phyloP scores from a whole-genome alignment of 73 alveolate species.

The Paramecium pentaurelia region DNA sequence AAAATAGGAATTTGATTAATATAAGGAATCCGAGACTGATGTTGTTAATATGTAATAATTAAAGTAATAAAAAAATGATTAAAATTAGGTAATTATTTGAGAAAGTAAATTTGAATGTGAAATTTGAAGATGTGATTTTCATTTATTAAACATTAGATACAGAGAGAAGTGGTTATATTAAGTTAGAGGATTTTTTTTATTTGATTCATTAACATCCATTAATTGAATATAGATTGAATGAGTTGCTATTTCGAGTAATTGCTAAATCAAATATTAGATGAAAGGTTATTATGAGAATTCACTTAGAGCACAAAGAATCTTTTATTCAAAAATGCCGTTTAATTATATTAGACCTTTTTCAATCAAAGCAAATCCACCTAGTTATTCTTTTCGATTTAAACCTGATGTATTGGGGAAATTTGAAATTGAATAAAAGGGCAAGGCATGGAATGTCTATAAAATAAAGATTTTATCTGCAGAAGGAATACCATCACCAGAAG shows the following conservation, averaged over 20 bases:
- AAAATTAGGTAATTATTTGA: background rate
- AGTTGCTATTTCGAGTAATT: background rate
- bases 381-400: background rate
- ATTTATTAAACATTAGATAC: background rate
- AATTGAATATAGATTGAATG: background rate
- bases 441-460: background rate
- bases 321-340: background rate
- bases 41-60: background rate
- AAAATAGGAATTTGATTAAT: background rate
- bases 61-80: background rate
- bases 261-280: background rate
- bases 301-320: background rate
- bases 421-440: background rate
- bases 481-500: background rate
- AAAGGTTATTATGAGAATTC: slow-evolving; percentile 19
- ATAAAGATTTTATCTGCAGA: background rate
- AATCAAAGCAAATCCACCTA: background rate
- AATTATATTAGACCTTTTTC: slow-evolving; percentile 26
- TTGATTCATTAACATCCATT: background rate
- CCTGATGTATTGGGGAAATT: background rate
- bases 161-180: background rate
- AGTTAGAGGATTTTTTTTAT: background rate
- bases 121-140: background rate
- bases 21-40: background rate
- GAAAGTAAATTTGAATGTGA: background rate